Percentiles rank a stretch among this genome's conserved stretches.
phyloP scores from a whole-genome alignment of 2,329 filamentous ascomycete species.

The Clarireedia homoeocarpa region DNA sequence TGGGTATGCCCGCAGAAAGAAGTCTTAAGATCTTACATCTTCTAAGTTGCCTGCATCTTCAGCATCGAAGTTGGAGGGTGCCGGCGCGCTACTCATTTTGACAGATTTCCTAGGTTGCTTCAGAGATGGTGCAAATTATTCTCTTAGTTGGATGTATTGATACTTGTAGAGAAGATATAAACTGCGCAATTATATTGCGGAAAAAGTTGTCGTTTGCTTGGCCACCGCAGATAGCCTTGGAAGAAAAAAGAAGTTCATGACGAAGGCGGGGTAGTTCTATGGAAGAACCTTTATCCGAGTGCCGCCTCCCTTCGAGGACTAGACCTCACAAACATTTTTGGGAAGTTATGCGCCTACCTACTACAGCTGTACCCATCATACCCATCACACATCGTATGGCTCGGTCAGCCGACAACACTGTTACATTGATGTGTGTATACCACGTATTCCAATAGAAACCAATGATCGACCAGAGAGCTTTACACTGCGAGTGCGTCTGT shows the following conservation, averaged over 20 bases:
- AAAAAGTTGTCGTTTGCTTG: neutral
- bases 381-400: neutral
- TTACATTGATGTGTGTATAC: no score
- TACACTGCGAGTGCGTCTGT: no score
- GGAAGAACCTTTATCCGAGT: constrained; percentile 1
- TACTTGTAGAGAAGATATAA: no score
- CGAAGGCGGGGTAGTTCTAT: neutral
- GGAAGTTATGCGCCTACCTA: no score
- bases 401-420: no score
- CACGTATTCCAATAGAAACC: no score
- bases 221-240: neutral
- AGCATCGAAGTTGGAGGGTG: constrained; percentile 39
- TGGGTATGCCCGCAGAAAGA: neutral
- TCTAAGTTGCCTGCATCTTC: constrained; percentile 63
- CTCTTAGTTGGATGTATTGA: no score
- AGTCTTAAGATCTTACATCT: constrained; percentile 42
- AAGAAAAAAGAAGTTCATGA: constrained; percentile 2
- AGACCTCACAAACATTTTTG: neutral
- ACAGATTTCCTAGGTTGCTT: no score
- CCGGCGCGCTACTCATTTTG: constrained; percentile 22
- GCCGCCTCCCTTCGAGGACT: neutral
- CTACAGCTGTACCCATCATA: neutral
- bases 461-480: no score
- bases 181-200: no score
- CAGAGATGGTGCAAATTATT: neutral